Percentiles rank a stretch among this genome's conserved stretches.
These are phyloP conservation scores for Fusarium sp. DNA, from an alignment of 2,329 filamentous ascomycete species.

Conservation along the genomic window DNA sequence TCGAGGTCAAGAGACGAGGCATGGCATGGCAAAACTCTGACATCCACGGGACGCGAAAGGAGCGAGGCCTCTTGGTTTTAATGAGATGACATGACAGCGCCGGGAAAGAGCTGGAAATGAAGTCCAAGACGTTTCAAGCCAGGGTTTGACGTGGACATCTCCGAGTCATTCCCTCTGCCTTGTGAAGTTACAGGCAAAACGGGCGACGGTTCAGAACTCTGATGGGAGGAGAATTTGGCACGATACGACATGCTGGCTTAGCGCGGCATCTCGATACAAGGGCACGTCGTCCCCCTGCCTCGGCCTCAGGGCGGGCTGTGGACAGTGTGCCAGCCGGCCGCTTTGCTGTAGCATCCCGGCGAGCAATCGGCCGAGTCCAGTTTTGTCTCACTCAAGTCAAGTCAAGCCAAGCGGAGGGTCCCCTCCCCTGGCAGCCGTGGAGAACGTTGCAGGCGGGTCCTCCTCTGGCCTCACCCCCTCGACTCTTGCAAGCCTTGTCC, in stretches of 20 bases:
- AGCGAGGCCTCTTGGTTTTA: background rate
- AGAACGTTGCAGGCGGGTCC: slow-evolving; percentile 12
- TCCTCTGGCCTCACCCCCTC: slow-evolving; percentile 11
- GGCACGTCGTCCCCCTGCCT: background rate
- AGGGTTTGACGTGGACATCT: background rate
- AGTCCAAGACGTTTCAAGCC: background rate
- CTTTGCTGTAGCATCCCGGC: slow-evolving; percentile 6
- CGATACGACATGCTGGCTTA: slow-evolving; percentile 8
- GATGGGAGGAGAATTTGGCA: background rate
- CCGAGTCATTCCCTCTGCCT: background rate
- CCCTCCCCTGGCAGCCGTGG: slow-evolving; percentile 13
- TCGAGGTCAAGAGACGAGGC: background rate
- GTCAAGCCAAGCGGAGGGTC: background rate
- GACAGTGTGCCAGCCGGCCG: background rate
- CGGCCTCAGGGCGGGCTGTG: background rate
- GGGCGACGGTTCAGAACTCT: background rate
- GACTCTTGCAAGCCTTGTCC: slow-evolving; percentile 14
- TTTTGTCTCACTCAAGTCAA: background rate
- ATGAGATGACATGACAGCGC: background rate
- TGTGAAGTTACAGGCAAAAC: background rate
- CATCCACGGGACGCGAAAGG: background rate
- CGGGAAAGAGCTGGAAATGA: background rate
- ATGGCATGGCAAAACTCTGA: background rate
- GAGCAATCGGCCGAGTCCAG: slow-evolving; percentile 34
- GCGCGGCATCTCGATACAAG: slow-evolving; percentile 4